Percentiles rank a stretch among this genome's conserved stretches.
These are phyloP conservation scores for Tieghemostelium lacteum DNA, from an alignment of 78 protist species.

Conservation along the genomic window DNA sequence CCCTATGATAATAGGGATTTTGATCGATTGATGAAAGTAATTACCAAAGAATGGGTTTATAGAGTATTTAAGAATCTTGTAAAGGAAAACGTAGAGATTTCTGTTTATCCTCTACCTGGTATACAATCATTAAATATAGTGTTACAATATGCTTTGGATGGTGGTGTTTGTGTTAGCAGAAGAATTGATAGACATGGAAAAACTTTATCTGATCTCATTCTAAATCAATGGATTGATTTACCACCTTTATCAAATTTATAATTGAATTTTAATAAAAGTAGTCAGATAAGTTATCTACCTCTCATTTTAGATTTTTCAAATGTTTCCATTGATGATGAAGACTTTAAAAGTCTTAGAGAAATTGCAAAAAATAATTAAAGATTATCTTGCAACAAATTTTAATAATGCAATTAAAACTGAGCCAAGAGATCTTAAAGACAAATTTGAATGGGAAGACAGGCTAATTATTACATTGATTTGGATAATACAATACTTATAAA, in stretches of 20 bases:
- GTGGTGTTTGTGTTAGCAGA: conserved; percentile 78
- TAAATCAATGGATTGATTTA: conserved; percentile 67
- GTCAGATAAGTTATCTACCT: background rate
- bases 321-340: background rate
- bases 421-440: no score
- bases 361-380: no score
- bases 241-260: conserved; percentile 37
- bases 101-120: conserved; percentile 42
- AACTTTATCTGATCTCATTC: conserved; percentile 52
- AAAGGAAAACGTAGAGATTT: conserved; percentile 2
- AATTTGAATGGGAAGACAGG: no score
- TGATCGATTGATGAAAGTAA: conserved; percentile 9
- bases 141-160: conserved; percentile 48
- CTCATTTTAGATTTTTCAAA: background rate
- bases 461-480: no score
- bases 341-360: background rate
- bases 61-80: conserved; percentile 41
- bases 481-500: no score
- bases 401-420: no score
- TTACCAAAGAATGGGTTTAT: conserved; percentile 66
- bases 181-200: conserved; percentile 76
- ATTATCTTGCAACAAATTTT: no score
- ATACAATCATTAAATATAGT: conserved; percentile 52
- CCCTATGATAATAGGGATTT: conserved; percentile 59
- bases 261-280: background rate